Conservation (phyloP, 2,329 filamentous ascomycete species). For the Fonsecaea pedrosoi region DNA sequence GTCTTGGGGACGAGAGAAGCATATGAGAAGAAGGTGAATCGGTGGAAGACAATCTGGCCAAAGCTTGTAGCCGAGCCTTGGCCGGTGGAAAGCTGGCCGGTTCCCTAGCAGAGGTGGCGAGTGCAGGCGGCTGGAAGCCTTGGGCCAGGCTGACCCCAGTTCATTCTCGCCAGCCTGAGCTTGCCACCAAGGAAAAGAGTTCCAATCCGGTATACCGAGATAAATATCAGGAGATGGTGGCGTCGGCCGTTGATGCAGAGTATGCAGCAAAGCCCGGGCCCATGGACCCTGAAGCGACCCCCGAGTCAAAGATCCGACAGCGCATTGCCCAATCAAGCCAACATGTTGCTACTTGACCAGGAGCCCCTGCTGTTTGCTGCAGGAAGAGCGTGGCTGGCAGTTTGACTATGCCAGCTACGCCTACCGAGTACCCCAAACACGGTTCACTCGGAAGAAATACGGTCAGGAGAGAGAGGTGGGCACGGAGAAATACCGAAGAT, state of each 20-base stretch:
- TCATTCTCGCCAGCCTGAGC: no score
- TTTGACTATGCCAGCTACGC: no score
- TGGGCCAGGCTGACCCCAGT: neutral
- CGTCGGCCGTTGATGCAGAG: neutral
- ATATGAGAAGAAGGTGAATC: conserved; percentile 2
- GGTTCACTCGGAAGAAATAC: neutral
- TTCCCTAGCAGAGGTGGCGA: neutral
- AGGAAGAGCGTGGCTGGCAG: neutral
- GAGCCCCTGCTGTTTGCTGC: neutral
- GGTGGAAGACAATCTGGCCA: neutral
- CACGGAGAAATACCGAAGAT: neutral
- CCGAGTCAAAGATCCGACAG: neutral
- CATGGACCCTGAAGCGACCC: neutral
- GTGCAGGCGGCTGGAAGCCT: neutral
- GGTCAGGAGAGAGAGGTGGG: neutral
- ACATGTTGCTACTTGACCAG: neutral
- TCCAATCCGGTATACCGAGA: neutral
- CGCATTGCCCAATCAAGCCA: neutral
- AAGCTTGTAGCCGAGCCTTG: conserved; percentile 1
- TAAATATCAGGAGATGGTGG: neutral
- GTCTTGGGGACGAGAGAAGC: neutral
- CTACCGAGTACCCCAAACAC: no score
- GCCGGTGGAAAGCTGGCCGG: neutral
- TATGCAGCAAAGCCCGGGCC: neutral
- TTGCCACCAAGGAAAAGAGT: no score